These are phyloP conservation scores for Pythium volutum DNA, from an alignment of 352 stramenopile species.

Conservation along the genomic window DNA sequence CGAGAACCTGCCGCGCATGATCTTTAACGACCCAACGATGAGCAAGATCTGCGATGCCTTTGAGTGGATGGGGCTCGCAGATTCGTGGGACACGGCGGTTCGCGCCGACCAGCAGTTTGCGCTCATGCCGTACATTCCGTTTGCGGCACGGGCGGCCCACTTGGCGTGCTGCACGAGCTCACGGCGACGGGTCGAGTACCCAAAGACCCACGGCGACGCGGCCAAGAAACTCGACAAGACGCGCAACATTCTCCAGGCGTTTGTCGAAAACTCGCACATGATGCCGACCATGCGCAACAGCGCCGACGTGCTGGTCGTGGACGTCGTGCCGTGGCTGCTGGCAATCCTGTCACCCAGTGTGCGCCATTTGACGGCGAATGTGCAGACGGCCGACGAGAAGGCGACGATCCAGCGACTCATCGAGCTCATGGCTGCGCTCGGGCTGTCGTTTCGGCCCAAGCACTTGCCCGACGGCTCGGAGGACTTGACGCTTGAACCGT, in stretches of 20 bases:
- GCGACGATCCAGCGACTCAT: constrained; percentile 64
- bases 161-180: constrained; percentile 72
- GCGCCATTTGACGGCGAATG: constrained; percentile 46
- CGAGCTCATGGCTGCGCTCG: constrained; percentile 72
- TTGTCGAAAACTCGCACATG: constrained; percentile 60
- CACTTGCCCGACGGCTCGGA: constrained; percentile 62
- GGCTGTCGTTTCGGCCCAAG: constrained; percentile 73
- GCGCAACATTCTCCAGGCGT: constrained; percentile 60
- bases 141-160: constrained; percentile 69
- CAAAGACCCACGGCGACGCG: constrained; percentile 52
- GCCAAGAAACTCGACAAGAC: constrained; percentile 57
- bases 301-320: constrained; percentile 53
- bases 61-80: constrained; percentile 81
- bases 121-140: constrained; percentile 64
- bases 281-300: constrained; percentile 59
- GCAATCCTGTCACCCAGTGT: constrained; percentile 62
- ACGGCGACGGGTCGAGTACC: constrained; percentile 69
- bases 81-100: constrained; percentile 62
- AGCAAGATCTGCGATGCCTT: constrained; percentile 78
- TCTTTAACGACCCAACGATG: constrained; percentile 89
- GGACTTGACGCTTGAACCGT: constrained; percentile 78
- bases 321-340: constrained; percentile 77
- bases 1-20: constrained; percentile 86
- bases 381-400: constrained; percentile 70
- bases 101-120: constrained; percentile 70